Base-by-base conservation (phyloP, 2,329 filamentous ascomycete genomes). In the Fusarium luffae region DNA sequence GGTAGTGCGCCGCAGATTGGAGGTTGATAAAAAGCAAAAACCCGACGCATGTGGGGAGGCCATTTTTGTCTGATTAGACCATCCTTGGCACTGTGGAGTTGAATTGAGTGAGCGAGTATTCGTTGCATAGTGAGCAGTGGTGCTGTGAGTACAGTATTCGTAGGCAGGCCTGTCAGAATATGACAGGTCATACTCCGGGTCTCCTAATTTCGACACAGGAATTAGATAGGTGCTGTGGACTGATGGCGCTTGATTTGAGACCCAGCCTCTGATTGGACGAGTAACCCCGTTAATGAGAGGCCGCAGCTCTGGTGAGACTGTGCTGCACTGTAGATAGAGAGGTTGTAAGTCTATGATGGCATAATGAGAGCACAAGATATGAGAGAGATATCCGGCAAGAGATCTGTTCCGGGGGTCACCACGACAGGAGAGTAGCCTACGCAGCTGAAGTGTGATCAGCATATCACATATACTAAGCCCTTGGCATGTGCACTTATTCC, bases 41-140 rank as follows among this genome's bases (percentile, higher is more conserved):
- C 21, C 21, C 21, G 21, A 23, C 41, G 25, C 23, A 4, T 34
- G 34, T 59, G 59, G 58, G 47, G 57, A 52, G 59, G 61, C 58
- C 47, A 54, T 62, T 60, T 58, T 63, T 71, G 68, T 73, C 61
- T 75, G 73, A 74, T 73, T 74, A 75, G 71, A 48, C 57, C 52
- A 68, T 71, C 21, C 28, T 37, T 48, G 37, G 48, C 44, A 42
- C 30, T 41, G 42, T 44, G 37, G 43, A 66, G 54, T 34, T 37
- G 18, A 10, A 46, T 34, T 25, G 7, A 37, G 28, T 28, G 11
- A 28, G 28, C 28, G 28, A 28, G 43, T 18, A 55, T 19, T 37
- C 11, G 37, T 50, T 40, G 23, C 25, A 43, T 41, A 55, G 58
- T 61, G 49, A 58, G 52, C 32, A 64, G 52, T 55, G 42, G 44